Evolutionary conservation across 257 asterid genomes (phyloP).

Genomic region (Salvia hispanica): DNA sequence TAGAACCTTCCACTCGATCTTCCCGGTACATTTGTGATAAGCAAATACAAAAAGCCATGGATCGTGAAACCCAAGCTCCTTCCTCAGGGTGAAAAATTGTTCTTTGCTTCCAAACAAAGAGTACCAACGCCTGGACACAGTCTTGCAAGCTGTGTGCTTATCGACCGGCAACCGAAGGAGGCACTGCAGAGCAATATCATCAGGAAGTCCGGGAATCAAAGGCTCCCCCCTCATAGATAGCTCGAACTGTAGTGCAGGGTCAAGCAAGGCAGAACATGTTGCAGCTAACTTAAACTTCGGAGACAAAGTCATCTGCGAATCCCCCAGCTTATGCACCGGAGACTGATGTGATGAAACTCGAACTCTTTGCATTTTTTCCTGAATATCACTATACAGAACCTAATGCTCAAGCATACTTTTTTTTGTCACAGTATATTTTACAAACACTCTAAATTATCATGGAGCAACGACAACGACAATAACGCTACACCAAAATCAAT

Average conservation of each 20-base stretch:
- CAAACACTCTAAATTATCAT: background rate
- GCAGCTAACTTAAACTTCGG: constrained; percentile 75
- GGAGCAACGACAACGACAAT: constrained; percentile 9
- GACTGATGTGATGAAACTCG: constrained; percentile 75
- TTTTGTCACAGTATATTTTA: background rate
- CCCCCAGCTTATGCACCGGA: constrained; percentile 83
- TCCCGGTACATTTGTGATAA: constrained; percentile 78
- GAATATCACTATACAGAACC: background rate
- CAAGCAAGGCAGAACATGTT: constrained; percentile 47
- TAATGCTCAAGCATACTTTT: constrained; percentile 6
- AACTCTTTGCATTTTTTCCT: constrained; percentile 60
- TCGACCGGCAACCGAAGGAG: constrained; percentile 82
- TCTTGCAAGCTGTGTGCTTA: constrained; percentile 52
- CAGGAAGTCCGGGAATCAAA: constrained; percentile 88
- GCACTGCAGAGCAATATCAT: constrained; percentile 86
- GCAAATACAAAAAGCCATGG: constrained; percentile 92
- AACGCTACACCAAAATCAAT: background rate
- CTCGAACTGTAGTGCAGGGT: constrained; percentile 52
- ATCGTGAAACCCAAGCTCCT: constrained; percentile 75
- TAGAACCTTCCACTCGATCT: constrained; percentile 85
- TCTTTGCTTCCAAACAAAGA: constrained; percentile 73
- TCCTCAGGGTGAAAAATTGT: constrained; percentile 68
- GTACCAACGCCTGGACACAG: constrained; percentile 81
- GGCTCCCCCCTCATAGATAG: constrained; percentile 57
- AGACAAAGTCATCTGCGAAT: constrained; percentile 81